These are phyloP conservation scores for Escovopsis sp. DNA, from an alignment of 2,329 filamentous ascomycete species.

Conservation along the genomic window DNA sequence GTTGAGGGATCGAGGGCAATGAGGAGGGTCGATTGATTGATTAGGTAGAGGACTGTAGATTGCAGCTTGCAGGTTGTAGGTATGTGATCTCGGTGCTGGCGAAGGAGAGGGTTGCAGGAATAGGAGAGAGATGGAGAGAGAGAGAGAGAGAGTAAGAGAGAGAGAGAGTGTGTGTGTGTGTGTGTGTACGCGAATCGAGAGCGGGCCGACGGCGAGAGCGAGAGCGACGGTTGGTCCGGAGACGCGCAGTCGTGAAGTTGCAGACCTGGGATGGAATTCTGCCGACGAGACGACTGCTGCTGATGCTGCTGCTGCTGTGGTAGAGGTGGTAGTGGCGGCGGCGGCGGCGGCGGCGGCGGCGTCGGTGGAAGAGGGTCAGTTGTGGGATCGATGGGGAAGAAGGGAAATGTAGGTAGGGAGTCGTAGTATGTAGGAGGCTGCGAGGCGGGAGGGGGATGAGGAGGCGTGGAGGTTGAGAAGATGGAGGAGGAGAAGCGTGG, in stretches of 20 bases:
- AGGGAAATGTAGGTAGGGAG: too few species aligned
- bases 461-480: background rate
- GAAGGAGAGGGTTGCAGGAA: background rate
- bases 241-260: background rate
- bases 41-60: too few species aligned
- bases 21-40: background rate
- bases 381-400: background rate
- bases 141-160: background rate
- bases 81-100: background rate
- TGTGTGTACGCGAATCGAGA: too few species aligned
- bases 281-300: background rate
- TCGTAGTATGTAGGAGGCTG: background rate
- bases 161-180: background rate
- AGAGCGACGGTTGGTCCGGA: background rate
- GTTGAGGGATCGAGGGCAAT: constrained; percentile 4
- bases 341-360: background rate
- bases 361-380: background rate
- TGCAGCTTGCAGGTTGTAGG: too few species aligned
- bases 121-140: background rate
- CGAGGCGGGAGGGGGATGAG: background rate
- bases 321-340: background rate
- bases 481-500: too few species aligned
- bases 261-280: background rate
- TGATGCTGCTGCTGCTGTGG: background rate
- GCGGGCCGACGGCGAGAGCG: constrained; percentile 1